A percentile compares a stretch with the other conserved stretches of the same genome.
These are phyloP conservation scores for Capronia americana DNA, from an alignment of 2,329 filamentous ascomycete species.

Conservation along the genomic window DNA sequence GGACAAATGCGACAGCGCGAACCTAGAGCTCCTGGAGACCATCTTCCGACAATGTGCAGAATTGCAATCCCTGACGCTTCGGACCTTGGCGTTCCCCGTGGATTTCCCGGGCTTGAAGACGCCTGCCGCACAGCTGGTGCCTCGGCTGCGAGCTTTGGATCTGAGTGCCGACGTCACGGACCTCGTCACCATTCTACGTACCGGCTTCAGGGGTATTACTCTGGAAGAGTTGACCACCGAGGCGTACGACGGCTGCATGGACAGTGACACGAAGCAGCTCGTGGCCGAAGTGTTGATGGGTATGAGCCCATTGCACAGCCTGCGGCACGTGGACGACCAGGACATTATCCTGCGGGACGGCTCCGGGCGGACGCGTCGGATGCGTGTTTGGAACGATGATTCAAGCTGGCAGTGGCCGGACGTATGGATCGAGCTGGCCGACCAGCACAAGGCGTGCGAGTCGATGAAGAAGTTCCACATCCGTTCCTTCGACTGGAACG, in stretches of 20 bases:
- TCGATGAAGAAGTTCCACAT: slow-evolving; percentile 4
- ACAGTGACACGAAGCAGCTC: slow-evolving; percentile 4
- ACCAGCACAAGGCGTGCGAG: background rate
- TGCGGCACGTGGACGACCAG: slow-evolving; percentile 2
- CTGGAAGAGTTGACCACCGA: background rate
- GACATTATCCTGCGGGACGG: slow-evolving; percentile 2
- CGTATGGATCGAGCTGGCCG: background rate
- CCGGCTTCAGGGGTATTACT: background rate
- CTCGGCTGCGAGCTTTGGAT: background rate
- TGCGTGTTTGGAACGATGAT: slow-evolving; percentile 8
- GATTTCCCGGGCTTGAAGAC: background rate
- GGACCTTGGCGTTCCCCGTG: background rate
- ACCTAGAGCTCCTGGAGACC: background rate
- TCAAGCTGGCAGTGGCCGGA: background rate
- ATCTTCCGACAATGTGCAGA: background rate
- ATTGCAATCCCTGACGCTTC: slow-evolving; percentile 1
- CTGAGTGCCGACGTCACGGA: background rate
- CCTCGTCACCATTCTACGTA: slow-evolving; percentile 4
- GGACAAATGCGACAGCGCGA: background rate
- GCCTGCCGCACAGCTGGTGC: background rate
- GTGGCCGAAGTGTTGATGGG: slow-evolving; percentile 3
- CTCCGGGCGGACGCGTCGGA: background rate
- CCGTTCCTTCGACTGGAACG: slow-evolving; percentile 9
- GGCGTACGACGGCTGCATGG: background rate
- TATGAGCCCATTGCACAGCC: background rate